Evolutionary conservation across 192 early-diverging fungal species (phyloP).

Genomic region (Funneliformis geosporum): DNA sequence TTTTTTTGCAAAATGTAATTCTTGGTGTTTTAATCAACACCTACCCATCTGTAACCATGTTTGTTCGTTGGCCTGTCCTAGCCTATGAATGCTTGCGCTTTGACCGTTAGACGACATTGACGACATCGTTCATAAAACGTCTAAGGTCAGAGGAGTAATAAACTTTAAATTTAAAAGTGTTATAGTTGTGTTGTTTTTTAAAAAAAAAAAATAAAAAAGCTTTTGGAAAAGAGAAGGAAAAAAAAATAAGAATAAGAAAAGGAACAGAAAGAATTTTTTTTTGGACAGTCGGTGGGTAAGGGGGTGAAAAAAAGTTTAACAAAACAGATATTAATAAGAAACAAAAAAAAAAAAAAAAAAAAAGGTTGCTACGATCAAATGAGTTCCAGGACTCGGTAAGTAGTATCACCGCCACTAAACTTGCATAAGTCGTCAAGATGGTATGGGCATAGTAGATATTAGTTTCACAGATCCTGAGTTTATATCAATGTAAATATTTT

Average conservation of each 20-base stretch:
- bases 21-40: constrained; percentile 1
- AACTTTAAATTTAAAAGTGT: too few relatives aligned
- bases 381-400: constrained; percentile 23
- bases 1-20: neutral
- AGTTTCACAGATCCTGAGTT: constrained; percentile 15
- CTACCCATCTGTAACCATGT: constrained; percentile 64
- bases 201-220: neutral
- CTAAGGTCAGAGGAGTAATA: neutral
- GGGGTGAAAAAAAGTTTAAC: constrained; percentile 15
- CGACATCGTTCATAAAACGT: neutral
- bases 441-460: constrained; percentile 14
- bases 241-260: neutral
- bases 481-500: neutral
- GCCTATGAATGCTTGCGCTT: constrained; percentile 43
- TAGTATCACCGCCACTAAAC: constrained; percentile 23
- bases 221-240: neutral
- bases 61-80: constrained; percentile 59
- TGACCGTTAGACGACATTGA: constrained; percentile 28
- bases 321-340: neutral
- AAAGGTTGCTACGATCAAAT: constrained; percentile 9
- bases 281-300: neutral
- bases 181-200: too few relatives aligned
- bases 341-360: constrained; percentile 13
- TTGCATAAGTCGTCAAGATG: constrained; percentile 27
- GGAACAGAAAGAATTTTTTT: neutral